phyloP scores from a whole-genome alignment of 495 filamentous ascomycete genomes.

The Hyphodiscus hymeniophilus region DNA sequence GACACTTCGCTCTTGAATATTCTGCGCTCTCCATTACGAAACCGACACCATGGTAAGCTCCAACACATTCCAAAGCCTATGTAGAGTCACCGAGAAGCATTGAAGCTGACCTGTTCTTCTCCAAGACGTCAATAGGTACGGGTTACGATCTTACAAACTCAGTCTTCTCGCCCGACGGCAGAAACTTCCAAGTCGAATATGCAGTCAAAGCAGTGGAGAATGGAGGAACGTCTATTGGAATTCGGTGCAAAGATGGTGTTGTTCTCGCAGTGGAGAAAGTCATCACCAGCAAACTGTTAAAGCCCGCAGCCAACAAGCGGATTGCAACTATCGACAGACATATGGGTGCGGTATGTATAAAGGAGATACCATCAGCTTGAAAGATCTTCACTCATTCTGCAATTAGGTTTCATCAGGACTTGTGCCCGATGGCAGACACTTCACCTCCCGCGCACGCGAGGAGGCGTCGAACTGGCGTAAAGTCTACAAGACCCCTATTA shows the following conservation, averaged over 20 bases:
- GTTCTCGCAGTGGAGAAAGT: constrained; percentile 96
- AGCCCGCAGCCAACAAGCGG: constrained; percentile 88
- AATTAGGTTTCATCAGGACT: constrained; percentile 83
- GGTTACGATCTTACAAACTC: constrained; percentile 99
- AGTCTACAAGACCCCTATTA: constrained; percentile 85
- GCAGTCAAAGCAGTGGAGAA: constrained; percentile 98
- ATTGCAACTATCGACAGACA: constrained; percentile 93
- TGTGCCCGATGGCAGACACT: constrained; percentile 89
- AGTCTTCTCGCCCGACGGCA: constrained; percentile 96
- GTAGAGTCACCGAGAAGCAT: not conserved
- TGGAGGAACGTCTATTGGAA: constrained; percentile 91
- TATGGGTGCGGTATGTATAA: constrained; percentile 71
- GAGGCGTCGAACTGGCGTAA: constrained; percentile 85
- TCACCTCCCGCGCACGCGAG: constrained; percentile 86
- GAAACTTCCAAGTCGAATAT: constrained; percentile 99
- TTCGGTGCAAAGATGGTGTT: constrained; percentile 94
- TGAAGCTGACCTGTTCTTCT: constrained; percentile 5
- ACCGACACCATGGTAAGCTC: constrained; percentile 24
- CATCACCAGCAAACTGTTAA: constrained; percentile 88
- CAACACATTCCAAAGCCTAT: not conserved
- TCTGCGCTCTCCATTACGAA: not conserved
- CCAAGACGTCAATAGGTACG: constrained; percentile 95
- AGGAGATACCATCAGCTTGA: not conserved
- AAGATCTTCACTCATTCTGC: constrained; percentile 1
- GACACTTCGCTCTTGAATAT: constrained; percentile 6